phyloP scores from a whole-genome alignment of 768 basidiomycete genomes.

The Agaricus subrufescens region DNA sequence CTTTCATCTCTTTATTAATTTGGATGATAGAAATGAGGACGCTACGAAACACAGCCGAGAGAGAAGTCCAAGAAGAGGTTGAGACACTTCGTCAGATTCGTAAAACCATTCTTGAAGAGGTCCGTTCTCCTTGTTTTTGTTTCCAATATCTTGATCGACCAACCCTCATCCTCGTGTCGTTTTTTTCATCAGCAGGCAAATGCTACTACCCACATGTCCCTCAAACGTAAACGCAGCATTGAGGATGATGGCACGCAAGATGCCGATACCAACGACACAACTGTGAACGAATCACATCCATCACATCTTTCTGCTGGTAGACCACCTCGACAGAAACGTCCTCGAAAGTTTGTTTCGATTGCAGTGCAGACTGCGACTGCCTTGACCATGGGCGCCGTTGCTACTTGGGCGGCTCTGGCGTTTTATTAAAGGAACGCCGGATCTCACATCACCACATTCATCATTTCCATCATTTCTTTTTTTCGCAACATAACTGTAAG shows the following conservation, averaged over 20 bases:
- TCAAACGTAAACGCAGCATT: conserved; percentile 52
- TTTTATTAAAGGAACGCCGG: conserved; percentile 38
- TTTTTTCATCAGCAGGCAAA: neutral
- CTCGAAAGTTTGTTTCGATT: conserved; percentile 35
- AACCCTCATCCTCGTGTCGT: neutral
- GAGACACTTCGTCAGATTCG: conserved; percentile 27
- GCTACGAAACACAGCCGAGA: conserved; percentile 36
- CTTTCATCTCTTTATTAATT: neutral
- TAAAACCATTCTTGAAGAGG: conserved; percentile 18
- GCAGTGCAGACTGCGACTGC: conserved; percentile 58
- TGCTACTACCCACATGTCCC: conserved; percentile 17
- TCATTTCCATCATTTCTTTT: neutral
- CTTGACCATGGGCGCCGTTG: conserved; percentile 62
- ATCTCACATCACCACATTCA: neutral
- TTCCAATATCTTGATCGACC: neutral
- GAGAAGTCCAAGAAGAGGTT: conserved; percentile 42
- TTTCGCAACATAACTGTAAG: neutral
- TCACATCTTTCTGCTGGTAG: conserved; percentile 15
- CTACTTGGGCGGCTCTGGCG: conserved; percentile 70
- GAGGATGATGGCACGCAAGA: conserved; percentile 1
- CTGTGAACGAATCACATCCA: neutral
- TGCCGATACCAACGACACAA: neutral
- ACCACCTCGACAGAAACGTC: conserved; percentile 39
- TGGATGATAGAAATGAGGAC: conserved; percentile 37
- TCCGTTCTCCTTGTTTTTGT: conserved; percentile 17